phyloP scores from a whole-genome alignment of 202 grass and related monocot species.

The Sporobolus alterniflorus region DNA sequence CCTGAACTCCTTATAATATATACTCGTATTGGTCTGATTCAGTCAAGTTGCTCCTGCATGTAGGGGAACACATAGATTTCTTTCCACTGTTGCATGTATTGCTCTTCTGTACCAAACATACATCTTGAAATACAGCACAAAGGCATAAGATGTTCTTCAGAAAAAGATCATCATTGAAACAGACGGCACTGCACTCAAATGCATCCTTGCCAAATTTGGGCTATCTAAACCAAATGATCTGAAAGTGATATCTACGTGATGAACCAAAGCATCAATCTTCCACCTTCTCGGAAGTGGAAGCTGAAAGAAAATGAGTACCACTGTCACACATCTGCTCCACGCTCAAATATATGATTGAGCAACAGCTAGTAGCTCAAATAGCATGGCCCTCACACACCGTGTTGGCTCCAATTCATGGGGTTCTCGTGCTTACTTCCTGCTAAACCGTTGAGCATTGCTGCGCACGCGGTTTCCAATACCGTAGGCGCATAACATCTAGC shows the following conservation, averaged over 20 bases:
- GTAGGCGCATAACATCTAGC: neutral
- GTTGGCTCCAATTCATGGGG: constrained; percentile 17
- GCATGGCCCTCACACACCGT: neutral
- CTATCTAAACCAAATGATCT: constrained; percentile 1
- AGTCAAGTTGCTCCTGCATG: neutral
- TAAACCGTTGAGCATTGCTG: neutral
- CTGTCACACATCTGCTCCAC: neutral
- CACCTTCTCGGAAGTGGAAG: neutral
- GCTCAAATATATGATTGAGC: neutral
- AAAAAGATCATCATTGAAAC: neutral
- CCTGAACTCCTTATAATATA: neutral
- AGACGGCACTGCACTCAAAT: constrained; percentile 4
- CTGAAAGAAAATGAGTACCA: neutral
- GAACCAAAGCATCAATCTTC: neutral
- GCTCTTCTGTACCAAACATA: neutral
- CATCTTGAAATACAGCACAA: neutral
- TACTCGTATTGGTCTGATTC: neutral
- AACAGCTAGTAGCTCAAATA: neutral
- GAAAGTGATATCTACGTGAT: neutral
- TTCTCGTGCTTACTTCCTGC: neutral
- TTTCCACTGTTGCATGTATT: neutral
- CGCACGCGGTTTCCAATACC: neutral
- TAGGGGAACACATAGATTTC: neutral
- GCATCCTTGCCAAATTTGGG: neutral
- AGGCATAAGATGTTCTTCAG: too few species aligned